A percentile compares a stretch with the other conserved stretches of the same genome.
These are phyloP conservation scores for Ophiostoma ips DNA, from an alignment of 2,329 filamentous ascomycete genomes.

Conservation along the genomic window DNA sequence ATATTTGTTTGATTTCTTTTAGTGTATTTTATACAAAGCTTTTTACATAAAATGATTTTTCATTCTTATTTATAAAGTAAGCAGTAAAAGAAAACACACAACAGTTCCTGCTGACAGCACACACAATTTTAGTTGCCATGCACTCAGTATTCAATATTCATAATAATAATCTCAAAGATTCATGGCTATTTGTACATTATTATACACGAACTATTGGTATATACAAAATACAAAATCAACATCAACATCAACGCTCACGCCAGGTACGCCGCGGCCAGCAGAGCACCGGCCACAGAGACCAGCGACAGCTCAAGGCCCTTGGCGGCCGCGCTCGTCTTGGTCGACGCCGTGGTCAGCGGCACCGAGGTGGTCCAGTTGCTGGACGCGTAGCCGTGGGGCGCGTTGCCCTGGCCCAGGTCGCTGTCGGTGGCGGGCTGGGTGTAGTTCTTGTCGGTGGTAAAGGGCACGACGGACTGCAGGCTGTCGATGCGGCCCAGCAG, in stretches of 20 bases:
- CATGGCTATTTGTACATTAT: too few species aligned
- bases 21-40: too few species aligned
- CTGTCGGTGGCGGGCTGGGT: slow-evolving; percentile 15
- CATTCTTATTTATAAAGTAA: too few species aligned
- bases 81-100: too few species aligned
- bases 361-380: background rate
- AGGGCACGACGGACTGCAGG: slow-evolving; percentile 29
- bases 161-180: too few species aligned
- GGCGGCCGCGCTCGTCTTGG: background rate
- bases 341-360: background rate
- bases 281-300: background rate
- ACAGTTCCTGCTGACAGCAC: too few species aligned
- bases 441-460: slow-evolving; percentile 18
- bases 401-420: slow-evolving; percentile 18
- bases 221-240: too few species aligned
- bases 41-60: too few species aligned
- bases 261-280: background rate
- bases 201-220: too few species aligned
- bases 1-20: background rate
- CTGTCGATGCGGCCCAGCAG: slow-evolving; percentile 55
- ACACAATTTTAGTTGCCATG: too few species aligned
- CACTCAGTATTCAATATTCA: too few species aligned
- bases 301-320: background rate
- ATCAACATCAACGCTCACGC: too few species aligned
- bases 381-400: slow-evolving; percentile 17